These are phyloP conservation scores for Pleurotus tuoliensis DNA, from an alignment of 768 basidiomycete genomes.

Conservation along the genomic window DNA sequence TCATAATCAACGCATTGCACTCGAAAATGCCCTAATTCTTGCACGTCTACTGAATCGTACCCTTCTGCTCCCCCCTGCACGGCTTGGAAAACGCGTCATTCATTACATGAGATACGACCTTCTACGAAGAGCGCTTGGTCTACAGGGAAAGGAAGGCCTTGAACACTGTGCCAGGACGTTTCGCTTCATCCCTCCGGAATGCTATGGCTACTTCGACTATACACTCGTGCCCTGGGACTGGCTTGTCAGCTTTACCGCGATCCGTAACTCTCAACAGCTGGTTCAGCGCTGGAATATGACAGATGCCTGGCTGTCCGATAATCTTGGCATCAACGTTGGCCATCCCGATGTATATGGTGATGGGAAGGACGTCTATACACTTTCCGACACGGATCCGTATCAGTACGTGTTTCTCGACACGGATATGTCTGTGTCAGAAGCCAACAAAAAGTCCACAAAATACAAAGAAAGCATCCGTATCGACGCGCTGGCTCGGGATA, in stretches of 20 bases:
- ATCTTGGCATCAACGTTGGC: conserved; percentile 27
- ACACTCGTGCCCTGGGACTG: conserved; percentile 69
- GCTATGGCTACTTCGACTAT: conserved; percentile 54
- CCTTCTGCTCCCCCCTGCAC: conserved; percentile 72
- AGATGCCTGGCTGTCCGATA: conserved; percentile 39
- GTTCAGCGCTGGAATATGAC: conserved; percentile 49
- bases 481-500: conserved; percentile 28
- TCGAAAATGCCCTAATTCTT: conserved; percentile 81
- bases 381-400: conserved; percentile 58
- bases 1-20: conserved; percentile 82
- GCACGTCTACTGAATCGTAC: conserved; percentile 70
- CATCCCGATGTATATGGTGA: neutral
- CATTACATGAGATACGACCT: conserved; percentile 54
- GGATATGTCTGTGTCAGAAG: conserved; percentile 8
- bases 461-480: conserved; percentile 42
- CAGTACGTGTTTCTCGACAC: conserved; percentile 60
- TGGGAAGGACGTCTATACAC: conserved; percentile 33
- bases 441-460: conserved; percentile 17
- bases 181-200: conserved; percentile 46
- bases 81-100: conserved; percentile 58
- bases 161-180: conserved; percentile 44
- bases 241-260: conserved; percentile 51
- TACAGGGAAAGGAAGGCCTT: conserved; percentile 49
- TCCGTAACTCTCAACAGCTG: conserved; percentile 36
- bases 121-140: conserved; percentile 39